phyloP scores from a whole-genome alignment of 1,139 yeast genomes.

The Meyerozyma athensensis region DNA sequence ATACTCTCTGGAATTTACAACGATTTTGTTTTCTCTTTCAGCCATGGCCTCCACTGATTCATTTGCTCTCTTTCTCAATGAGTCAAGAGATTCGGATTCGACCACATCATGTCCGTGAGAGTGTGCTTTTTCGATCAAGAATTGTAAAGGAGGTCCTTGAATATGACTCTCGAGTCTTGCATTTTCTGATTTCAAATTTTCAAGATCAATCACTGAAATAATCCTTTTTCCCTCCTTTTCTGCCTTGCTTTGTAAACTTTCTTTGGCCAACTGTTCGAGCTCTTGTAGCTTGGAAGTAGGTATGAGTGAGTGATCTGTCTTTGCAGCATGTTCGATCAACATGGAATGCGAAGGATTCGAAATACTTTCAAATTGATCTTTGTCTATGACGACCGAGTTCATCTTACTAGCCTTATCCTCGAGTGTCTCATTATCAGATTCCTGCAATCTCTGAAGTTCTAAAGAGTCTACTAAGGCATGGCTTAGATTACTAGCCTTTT shows the following conservation, averaged over 20 bases:
- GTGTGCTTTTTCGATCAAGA: conserved; percentile 19
- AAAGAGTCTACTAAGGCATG: not conserved
- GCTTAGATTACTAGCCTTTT: conserved; percentile 19
- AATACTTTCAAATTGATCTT: conserved; percentile 15
- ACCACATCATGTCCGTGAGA: conserved; percentile 14
- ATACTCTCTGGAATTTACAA: conserved; percentile 23
- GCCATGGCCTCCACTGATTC: conserved; percentile 22
- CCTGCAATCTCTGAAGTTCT: not conserved
- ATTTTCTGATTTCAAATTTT: conserved; percentile 4
- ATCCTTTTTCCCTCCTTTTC: conserved; percentile 10
- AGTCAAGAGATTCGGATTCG: conserved; percentile 8
- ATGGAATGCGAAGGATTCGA: conserved; percentile 20
- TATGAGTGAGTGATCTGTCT: conserved; percentile 16
- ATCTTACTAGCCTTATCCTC: conserved; percentile 18
- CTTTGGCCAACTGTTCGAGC: conserved; percentile 10
- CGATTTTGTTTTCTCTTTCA: conserved; percentile 20
- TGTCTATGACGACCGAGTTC: conserved; percentile 15
- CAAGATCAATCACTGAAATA: conserved; percentile 8
- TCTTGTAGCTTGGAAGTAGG: conserved; percentile 11
- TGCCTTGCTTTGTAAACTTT: conserved; percentile 15
- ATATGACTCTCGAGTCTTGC: not conserved
- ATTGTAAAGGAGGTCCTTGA: conserved; percentile 16
- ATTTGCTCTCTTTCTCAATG: conserved; percentile 8
- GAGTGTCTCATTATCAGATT: conserved; percentile 12
- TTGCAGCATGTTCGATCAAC: conserved; percentile 16